Percentiles rank a stretch among this genome's conserved stretches.
These are phyloP conservation scores for Fallopia convolvulus DNA, from an alignment of 148 eudicot species.

Conservation along the genomic window DNA sequence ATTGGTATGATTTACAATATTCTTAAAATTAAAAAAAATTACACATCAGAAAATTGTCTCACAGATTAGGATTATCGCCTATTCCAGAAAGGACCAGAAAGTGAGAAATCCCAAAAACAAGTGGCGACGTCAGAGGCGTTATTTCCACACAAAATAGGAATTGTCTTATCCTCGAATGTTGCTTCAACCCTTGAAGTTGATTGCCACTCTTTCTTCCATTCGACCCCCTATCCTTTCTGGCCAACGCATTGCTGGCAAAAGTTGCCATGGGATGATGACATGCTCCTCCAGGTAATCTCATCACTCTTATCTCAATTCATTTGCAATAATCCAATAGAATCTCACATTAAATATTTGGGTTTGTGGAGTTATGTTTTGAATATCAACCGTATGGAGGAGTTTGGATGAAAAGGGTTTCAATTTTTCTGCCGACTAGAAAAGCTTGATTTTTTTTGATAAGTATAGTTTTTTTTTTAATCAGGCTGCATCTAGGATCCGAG, in stretches of 20 bases:
- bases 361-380: not conserved
- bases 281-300: conserved; percentile 3
- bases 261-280: conserved; percentile 13
- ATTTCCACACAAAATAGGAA: conserved; percentile 12
- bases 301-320: not conserved
- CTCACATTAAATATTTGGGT: not conserved
- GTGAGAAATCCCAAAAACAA: not conserved
- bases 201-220: conserved; percentile 12
- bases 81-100: not conserved
- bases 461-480: not conserved
- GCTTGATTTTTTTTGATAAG: not conserved
- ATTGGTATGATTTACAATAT: not conserved
- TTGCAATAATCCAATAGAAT: not conserved
- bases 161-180: conserved; percentile 6
- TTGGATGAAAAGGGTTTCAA: not conserved
- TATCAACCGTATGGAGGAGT: not conserved
- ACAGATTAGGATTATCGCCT: not conserved
- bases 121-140: conserved; percentile 11
- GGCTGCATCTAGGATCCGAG: conserved; percentile 20
- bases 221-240: not conserved
- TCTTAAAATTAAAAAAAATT: not conserved
- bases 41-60: not conserved
- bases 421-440: not conserved
- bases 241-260: not conserved
- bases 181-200: conserved; percentile 4